phyloP scores from a whole-genome alignment of 176 grass and related monocot species.

The Lolium rigidum region DNA sequence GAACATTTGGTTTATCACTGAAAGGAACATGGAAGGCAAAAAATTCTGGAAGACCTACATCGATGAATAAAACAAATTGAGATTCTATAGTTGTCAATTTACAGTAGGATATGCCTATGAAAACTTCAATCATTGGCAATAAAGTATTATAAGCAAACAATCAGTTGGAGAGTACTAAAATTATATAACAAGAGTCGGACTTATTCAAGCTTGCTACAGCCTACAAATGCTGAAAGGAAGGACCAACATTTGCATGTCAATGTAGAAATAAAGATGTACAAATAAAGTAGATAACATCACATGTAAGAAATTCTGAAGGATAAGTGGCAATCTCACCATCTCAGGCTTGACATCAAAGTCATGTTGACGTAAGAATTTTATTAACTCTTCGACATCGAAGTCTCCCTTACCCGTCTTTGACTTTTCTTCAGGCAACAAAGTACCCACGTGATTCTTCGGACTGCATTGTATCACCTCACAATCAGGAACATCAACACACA shows the following conservation, averaged over 20 bases:
- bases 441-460: no score
- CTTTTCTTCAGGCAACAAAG: no score
- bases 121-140: neutral
- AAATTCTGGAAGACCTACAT: neutral
- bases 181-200: neutral
- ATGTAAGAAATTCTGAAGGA: neutral
- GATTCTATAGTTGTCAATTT: neutral
- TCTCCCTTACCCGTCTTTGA: no score
- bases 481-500: neutral
- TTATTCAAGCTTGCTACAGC: neutral
- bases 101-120: neutral
- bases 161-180: neutral
- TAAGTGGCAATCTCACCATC: neutral
- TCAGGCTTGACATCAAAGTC: neutral
- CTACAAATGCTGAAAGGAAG: neutral
- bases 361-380: neutral
- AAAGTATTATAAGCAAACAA: neutral
- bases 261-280: neutral
- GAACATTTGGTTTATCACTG: neutral
- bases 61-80: neutral
- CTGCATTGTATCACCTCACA: no score
- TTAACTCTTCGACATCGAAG: no score
- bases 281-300: neutral
- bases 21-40: neutral
- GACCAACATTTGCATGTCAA: neutral